Evolutionary conservation across 257 asterid genomes (phyloP).

Genomic region (Ilex asprella): DNA sequence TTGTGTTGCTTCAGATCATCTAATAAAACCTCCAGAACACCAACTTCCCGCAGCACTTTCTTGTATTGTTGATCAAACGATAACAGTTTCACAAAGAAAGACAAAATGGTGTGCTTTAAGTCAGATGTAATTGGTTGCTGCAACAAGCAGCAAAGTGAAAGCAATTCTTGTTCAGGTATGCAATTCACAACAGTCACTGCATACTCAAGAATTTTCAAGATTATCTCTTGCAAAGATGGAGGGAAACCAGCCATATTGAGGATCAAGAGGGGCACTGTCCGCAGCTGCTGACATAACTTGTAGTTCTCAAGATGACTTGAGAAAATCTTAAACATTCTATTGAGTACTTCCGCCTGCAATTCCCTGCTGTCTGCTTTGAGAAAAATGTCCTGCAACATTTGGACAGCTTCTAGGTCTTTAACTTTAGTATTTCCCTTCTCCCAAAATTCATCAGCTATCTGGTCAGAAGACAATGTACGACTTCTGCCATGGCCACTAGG

Average conservation of each 20-base stretch:
- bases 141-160: conserved; percentile 89
- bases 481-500: conserved; percentile 58
- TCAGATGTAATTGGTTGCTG: conserved; percentile 86
- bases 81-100: conserved; percentile 87
- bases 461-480: conserved; percentile 72
- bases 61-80: conserved; percentile 98
- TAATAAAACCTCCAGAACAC: conserved; percentile 88
- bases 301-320: conserved; percentile 94
- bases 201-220: conserved; percentile 94
- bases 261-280: conserved; percentile 93
- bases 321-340: conserved; percentile 87
- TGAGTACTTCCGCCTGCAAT: conserved; percentile 89
- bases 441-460: conserved; percentile 64
- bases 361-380: conserved; percentile 84
- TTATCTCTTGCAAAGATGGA: conserved; percentile 75
- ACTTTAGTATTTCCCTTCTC: conserved; percentile 84
- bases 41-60: conserved; percentile 92
- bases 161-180: conserved; percentile 96
- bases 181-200: conserved; percentile 94
- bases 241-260: conserved; percentile 96
- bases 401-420: conserved; percentile 95
- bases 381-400: conserved; percentile 90
- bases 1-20: conserved; percentile 95
- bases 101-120: conserved; percentile 70
- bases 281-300: conserved; percentile 85